Conservation (phyloP, 1,284 basidiomycete genomes). For the Cryptococcus sp. region DNA sequence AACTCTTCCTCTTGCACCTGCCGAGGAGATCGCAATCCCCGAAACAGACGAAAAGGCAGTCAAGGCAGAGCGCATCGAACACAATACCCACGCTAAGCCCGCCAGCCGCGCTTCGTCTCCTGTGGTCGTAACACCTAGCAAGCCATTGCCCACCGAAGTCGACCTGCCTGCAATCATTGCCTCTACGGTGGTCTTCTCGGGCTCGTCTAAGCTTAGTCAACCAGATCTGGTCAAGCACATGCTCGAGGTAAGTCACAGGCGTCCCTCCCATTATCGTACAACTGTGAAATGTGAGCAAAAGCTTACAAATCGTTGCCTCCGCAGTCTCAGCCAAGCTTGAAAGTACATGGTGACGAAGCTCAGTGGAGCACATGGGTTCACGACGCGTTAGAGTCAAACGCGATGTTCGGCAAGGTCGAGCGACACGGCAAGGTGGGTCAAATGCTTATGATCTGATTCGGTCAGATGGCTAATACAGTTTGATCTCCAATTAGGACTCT, state of each 20-base stretch:
- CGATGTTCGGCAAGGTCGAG: slow-evolving; percentile 54
- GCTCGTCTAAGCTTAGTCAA: slow-evolving; percentile 49
- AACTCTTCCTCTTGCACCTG: not conserved
- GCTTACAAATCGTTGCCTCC: not conserved
- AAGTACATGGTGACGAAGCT: slow-evolving; percentile 38
- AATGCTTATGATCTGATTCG: not conserved
- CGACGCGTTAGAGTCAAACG: slow-evolving; percentile 39
- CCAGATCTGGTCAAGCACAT: slow-evolving; percentile 53
- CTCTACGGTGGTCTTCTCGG: slow-evolving; percentile 53
- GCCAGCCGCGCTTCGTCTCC: not conserved
- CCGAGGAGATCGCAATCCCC: not conserved
- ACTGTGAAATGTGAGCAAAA: not conserved
- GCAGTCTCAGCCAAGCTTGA: slow-evolving; percentile 49
- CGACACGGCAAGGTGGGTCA: slow-evolving; percentile 50
- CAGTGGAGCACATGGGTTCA: slow-evolving; percentile 47
- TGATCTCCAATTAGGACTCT: slow-evolving; percentile 37
- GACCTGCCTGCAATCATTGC: slow-evolving; percentile 52
- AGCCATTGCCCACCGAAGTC: slow-evolving; percentile 33
- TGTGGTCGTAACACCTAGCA: slow-evolving; percentile 2
- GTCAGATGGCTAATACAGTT: not conserved
- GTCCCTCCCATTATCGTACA: not conserved
- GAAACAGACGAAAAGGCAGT: not conserved
- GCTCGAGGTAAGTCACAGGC: slow-evolving; percentile 44
- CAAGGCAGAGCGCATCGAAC: slow-evolving; percentile 4
- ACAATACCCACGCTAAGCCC: not conserved